Base-by-base conservation (phyloP, 306 rosid genomes). In the Cyclanthera cordifolia region DNA sequence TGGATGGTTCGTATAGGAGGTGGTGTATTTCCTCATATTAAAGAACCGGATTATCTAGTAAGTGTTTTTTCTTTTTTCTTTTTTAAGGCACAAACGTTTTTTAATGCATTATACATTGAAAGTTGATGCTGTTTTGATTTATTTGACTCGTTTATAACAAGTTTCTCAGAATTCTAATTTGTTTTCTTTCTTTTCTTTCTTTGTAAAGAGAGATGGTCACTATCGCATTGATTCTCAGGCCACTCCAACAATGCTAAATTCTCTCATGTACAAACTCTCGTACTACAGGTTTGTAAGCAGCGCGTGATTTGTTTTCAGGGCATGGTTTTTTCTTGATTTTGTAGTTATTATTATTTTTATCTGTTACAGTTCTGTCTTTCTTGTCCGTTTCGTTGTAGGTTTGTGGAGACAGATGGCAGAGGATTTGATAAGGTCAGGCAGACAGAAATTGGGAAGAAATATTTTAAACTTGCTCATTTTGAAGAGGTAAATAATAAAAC, bases 1-100 rank as follows among this genome's bases (percentile, higher is more conserved):
- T 94, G 99, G 99, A 94, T 94, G 99, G 99, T 94, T 70, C 97
- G 99, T 2, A 94, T 94, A 9, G 99, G 99, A 74, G 99, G 99
- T 45, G 99, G 99, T 55, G 99, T 94, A 73, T 94, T 90, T 80
- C 99, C 99, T 76, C 99, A 94, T 85, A 94, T 94, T 72, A 94
- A 67, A 78, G 99, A 94, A 79, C 87, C 97, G 0, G 99, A 94
- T 79, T 94, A 90, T 80, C 77, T 94, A 28, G 99, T 94, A 80
- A 86, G 95, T 61, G 50, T 17, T 32, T 1, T 8, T 58, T n/a
- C 34, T 30, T 71, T 71, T 23, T 47, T 27, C 20, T 50, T 32
- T 37, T 46, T 17, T 4, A 54, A 54, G 53, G 12, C 16, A 54
- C 14, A n/a, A 50, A 2, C n/a, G n/a, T n/a, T n/a, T 50, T 6